Base-by-base conservation (phyloP, 2,329 filamentous ascomycete genomes). In the Aspergillus sp. region DNA sequence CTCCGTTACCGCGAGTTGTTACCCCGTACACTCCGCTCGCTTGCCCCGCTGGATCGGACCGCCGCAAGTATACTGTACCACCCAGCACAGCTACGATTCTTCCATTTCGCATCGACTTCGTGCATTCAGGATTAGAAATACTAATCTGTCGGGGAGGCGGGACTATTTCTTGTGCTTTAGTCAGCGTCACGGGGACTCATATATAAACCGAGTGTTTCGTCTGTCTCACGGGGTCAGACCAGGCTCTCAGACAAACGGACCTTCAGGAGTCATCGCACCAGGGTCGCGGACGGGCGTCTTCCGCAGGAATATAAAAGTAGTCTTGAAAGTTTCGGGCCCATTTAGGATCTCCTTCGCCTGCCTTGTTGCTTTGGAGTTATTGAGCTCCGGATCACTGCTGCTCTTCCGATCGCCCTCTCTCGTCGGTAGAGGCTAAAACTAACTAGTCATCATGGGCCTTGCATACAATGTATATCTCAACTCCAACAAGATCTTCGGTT, bases 381-480 rank as follows among this genome's bases (percentile, higher is more conserved):
- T 2, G 12, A 41, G 20, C 19, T 41, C 38, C 19, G 15, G 38
- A 13, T 22, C 17, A 23, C 20, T 10, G 38, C 19, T 19, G 35
- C 7, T 38, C 15, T 17, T 41, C 38, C 38, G 22, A 17, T 43
- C 10, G 15, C 22, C n/a, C 19, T 13, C 23, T 43, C 41, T 19
- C 41, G 43, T 43, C 43, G 46, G 50, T 47, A 47, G 55, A 45
- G 46, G 53, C 46, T 48, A 46, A 43, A 53, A 35, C 17, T 39
- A 39, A 19, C 10, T 39, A 17, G 37, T 53, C 61, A 64, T 51
- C 49, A 95, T 95, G 90, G 90, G 90, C 57, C 83, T 96, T 59
- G 77, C 84, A 51, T 95, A 95, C 77, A 95, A 95, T 73, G 84
- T 87, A 52, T 96, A 95, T 69, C 84, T 95, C 56, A 88, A 84